phyloP scores from a whole-genome alignment of 1,284 basidiomycete genomes.

The Apiotrichum veenhuisii region DNA sequence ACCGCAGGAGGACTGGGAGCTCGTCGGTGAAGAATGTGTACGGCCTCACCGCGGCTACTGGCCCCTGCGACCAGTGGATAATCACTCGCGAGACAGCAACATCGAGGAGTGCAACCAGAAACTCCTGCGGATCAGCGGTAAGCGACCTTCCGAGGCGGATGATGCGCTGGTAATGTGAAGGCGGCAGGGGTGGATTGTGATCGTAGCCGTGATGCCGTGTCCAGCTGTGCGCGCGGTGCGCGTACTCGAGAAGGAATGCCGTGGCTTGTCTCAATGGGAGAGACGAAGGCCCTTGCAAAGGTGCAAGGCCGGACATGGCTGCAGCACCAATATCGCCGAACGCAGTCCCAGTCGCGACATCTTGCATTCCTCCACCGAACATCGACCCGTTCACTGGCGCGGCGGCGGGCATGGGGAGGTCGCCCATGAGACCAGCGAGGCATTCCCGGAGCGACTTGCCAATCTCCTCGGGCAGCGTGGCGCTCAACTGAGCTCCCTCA shows the following conservation, averaged over 20 bases:
- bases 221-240: conserved; percentile 17
- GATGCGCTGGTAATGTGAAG: conserved; percentile 13
- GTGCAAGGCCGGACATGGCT: neutral
- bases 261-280: conserved; percentile 21
- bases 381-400: neutral
- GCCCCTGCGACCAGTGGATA: neutral
- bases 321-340: conserved; percentile 6
- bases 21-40: conserved; percentile 31
- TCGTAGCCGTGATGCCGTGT: conserved; percentile 4
- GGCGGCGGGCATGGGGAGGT: conserved; percentile 23
- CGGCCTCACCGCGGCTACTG: conserved; percentile 5
- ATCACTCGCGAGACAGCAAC: conserved; percentile 6
- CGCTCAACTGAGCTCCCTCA: conserved; percentile 35
- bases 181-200: conserved; percentile 10
- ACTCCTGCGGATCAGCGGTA: conserved; percentile 14
- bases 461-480: conserved; percentile 32
- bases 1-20: conserved; percentile 31
- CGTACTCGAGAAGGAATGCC: conserved; percentile 24
- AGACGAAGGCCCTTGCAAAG: conserved; percentile 3
- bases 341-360: neutral
- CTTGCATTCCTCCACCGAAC: conserved; percentile 2
- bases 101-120: conserved; percentile 14
- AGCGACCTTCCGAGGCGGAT: conserved; percentile 14
- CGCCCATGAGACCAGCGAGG: conserved; percentile 40
- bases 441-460: conserved; percentile 30